A percentile compares a stretch with the other conserved stretches of the same genome.
phyloP scores from a whole-genome alignment of 164 flowering plant genomes.

The Sextonia rubra region DNA sequence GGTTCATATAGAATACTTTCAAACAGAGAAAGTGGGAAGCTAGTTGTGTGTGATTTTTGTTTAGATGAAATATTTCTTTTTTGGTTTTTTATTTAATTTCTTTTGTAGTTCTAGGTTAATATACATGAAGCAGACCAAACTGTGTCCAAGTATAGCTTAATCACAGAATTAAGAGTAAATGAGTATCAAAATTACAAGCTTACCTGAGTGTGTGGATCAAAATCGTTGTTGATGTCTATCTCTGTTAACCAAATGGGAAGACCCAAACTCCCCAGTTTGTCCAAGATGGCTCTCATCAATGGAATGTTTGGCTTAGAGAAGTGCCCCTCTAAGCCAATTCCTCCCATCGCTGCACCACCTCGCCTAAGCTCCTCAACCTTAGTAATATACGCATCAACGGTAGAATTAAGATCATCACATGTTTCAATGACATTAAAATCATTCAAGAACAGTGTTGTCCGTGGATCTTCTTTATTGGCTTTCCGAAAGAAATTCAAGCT shows the following conservation, averaged over 20 bases:
- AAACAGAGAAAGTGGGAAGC: too few species aligned
- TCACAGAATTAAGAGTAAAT: too few species aligned
- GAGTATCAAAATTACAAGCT: too few species aligned
- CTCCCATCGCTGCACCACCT: slow-evolving; percentile 23
- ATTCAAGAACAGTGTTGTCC: slow-evolving; percentile 49
- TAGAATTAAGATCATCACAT: slow-evolving; percentile 17
- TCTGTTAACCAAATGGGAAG: slow-evolving; percentile 80
- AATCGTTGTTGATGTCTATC: slow-evolving; percentile 31
- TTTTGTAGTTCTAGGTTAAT: too few species aligned
- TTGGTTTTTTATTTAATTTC: too few species aligned
- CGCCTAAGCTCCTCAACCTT: slow-evolving; percentile 28
- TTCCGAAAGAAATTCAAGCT: slow-evolving; percentile 22
- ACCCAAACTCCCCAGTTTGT: slow-evolving; percentile 42
- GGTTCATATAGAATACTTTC: too few species aligned
- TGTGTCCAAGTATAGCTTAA: too few species aligned
- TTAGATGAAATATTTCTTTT: too few species aligned
- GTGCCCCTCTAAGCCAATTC: slow-evolving; percentile 64
- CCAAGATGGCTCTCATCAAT: slow-evolving; percentile 64
- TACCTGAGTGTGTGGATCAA: too few species aligned
- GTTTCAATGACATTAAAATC: slow-evolving; percentile 68
- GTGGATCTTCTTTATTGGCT: slow-evolving; percentile 26
- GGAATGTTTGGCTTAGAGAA: slow-evolving; percentile 47
- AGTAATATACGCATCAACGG: slow-evolving; percentile 37
- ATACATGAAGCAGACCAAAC: too few species aligned
- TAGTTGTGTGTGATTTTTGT: too few species aligned